Conservation (phyloP, 1,284 basidiomycete genomes). For the Gymnopus androsaceus region DNA sequence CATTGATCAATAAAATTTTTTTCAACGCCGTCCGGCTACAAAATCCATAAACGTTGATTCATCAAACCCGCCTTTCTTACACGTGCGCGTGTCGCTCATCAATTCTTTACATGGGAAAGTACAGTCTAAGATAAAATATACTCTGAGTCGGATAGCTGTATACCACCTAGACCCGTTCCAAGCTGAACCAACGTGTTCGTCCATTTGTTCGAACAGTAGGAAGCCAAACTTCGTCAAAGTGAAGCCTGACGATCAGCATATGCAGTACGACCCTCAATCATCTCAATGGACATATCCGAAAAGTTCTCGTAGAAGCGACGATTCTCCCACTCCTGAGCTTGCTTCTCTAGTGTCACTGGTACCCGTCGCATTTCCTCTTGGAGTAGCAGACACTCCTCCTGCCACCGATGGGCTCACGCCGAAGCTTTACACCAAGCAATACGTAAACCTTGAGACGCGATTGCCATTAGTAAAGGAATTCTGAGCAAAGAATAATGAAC, state of each 20-base stretch:
- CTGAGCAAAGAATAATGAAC: not conserved
- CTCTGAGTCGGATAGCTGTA: not conserved
- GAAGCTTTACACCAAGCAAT: slow-evolving; percentile 5
- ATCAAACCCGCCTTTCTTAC: too few relatives aligned
- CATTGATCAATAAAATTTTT: too few relatives aligned
- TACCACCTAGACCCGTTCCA: not conserved
- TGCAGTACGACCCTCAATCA: not conserved
- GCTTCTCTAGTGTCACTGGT: not conserved
- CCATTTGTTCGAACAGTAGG: not conserved
- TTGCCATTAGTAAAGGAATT: not conserved
- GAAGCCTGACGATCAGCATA: not conserved
- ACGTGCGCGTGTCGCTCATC: too few relatives aligned
- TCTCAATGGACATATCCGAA: not conserved
- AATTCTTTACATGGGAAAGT: too few relatives aligned
- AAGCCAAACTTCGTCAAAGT: not conserved
- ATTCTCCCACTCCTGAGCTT: not conserved
- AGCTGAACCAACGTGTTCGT: not conserved
- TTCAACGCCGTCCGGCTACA: too few relatives aligned
- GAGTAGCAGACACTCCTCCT: slow-evolving; percentile 1
- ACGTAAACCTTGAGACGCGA: not conserved
- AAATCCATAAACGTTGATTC: too few relatives aligned
- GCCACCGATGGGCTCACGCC: not conserved
- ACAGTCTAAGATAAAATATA: too few relatives aligned
- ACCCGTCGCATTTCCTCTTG: slow-evolving; percentile 4
- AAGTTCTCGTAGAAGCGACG: not conserved